Base-by-base conservation (phyloP, 2,329 filamentous ascomycete genomes). In the Albifimbria verrucaria region DNA sequence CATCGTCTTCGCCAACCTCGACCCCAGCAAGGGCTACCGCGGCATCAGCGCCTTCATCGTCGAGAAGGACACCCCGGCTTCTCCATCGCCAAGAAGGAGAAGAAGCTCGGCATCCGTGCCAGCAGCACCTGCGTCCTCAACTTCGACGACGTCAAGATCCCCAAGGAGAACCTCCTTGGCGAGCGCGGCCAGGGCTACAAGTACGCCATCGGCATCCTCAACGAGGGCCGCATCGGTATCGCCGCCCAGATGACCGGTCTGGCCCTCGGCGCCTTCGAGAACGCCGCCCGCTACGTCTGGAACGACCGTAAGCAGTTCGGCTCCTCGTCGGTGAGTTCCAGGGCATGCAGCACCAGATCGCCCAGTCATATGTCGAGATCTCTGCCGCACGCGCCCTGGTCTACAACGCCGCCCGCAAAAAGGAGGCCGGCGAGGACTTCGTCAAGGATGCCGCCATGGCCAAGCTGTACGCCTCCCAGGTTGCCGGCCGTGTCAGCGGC, bases 281-380 rank as follows among this genome's bases (percentile, higher is more conserved):
- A 97, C 68, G 94, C 94, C 24, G 93, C 89, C 55, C 57, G 82
- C 57, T 97, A 99, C 75, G 92, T 92, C 60, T 99, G 92, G 92
- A 97, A 97, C 74, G 94, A 99, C 77, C 89, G 94, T 65, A 92
- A 90, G 77, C 94, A 99, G 77, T 99, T 99, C 68, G 93, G 94
- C 61, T 81, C 90, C 83, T 96, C 51, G 87, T 99, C 55, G 94
- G 94, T 65, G 90, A 95, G 71, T 99, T 99, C 82, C 94, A 99
- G 76, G 92, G 92, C 65, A 97, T 99, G 94, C 93, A 97, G 77
- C 92, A 97, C 78, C 94, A 99, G 77, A 88, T 99, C 58, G 94
- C 94, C 2, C 94, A 99, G 75, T 88, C 92, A 1, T 97, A 93
- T 77, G 90, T 89, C 22, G 94, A 99, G 71, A 97, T 99, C 67